These are phyloP conservation scores for Vitis rupestris DNA, from an alignment of 164 flowering plant genomes.

Conservation along the genomic window DNA sequence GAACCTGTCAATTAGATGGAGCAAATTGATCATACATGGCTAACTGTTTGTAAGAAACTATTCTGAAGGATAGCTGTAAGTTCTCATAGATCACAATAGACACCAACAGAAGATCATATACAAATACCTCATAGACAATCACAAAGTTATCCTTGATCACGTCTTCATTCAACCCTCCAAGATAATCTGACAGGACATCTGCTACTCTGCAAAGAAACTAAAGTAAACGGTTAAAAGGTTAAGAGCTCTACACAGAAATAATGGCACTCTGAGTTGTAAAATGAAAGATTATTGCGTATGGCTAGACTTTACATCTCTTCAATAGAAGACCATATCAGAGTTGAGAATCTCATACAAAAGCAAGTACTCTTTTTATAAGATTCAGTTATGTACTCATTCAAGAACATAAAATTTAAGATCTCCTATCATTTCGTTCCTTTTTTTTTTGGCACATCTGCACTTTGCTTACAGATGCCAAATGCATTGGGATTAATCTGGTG, in stretches of 20 bases:
- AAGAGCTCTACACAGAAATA: background rate
- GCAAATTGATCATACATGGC: background rate
- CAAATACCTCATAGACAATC: constrained; percentile 92
- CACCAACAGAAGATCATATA: background rate
- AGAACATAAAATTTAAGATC: too few relatives aligned
- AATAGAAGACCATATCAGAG: background rate
- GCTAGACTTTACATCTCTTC: background rate
- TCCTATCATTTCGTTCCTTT: too few relatives aligned
- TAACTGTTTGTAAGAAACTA: too few relatives aligned
- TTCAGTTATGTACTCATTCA: too few relatives aligned
- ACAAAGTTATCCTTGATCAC: constrained; percentile 91
- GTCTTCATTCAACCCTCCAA: constrained; percentile 92
- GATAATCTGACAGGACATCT: constrained; percentile 86
- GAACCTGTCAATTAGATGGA: background rate
- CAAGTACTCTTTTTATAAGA: too few relatives aligned
- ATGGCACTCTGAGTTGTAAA: background rate
- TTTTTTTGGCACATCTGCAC: too few relatives aligned
- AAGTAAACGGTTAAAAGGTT: constrained; percentile 18
- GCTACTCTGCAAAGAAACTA: constrained; percentile 97
- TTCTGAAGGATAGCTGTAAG: background rate
- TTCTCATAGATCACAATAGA: background rate
- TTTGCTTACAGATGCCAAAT: background rate
- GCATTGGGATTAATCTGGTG: too few relatives aligned
- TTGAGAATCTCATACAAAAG: background rate
- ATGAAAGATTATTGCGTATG: background rate